A percentile compares a stretch with the other conserved stretches of the same genome.
Evolutionary conservation across 495 filamentous ascomycete genomes (phyloP).

Genomic region (Platismatia glauca): DNA sequence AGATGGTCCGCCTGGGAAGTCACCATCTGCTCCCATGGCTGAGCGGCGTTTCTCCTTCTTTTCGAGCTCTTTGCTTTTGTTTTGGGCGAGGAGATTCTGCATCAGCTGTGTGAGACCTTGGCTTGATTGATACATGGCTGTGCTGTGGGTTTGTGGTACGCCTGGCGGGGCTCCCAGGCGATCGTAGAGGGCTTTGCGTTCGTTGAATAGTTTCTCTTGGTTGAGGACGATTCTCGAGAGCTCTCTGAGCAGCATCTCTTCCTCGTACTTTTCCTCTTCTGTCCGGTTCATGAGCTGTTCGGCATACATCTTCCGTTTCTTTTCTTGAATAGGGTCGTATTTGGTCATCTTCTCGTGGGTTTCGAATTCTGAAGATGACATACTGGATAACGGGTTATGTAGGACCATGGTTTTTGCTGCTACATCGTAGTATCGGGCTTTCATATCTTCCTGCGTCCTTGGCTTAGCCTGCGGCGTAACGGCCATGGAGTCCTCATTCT

Average conservation of each 20-base stretch:
- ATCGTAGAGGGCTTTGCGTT: constrained; percentile 82
- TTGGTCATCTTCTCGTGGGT: constrained; percentile 74
- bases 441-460: constrained; percentile 81
- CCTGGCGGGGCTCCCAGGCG: constrained; percentile 72
- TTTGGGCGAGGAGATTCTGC: constrained; percentile 55
- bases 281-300: constrained; percentile 66
- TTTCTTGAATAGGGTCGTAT: constrained; percentile 72
- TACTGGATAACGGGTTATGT: constrained; percentile 70
- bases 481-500: constrained; percentile 32
- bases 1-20: constrained; percentile 32
- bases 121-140: constrained; percentile 64
- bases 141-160: constrained; percentile 46
- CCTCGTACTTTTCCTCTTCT: constrained; percentile 82
- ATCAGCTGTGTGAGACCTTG: constrained; percentile 70
- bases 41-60: constrained; percentile 76
- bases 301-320: constrained; percentile 73
- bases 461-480: constrained; percentile 37
- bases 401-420: constrained; percentile 78
- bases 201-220: constrained; percentile 71
- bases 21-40: constrained; percentile 40
- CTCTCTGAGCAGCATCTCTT: constrained; percentile 79
- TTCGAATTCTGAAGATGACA: constrained; percentile 73
- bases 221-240: constrained; percentile 79
- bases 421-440: constrained; percentile 79
- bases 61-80: constrained; percentile 46